phyloP scores from a whole-genome alignment of 164 flowering plant genomes.

The Brasenia schreberi region DNA sequence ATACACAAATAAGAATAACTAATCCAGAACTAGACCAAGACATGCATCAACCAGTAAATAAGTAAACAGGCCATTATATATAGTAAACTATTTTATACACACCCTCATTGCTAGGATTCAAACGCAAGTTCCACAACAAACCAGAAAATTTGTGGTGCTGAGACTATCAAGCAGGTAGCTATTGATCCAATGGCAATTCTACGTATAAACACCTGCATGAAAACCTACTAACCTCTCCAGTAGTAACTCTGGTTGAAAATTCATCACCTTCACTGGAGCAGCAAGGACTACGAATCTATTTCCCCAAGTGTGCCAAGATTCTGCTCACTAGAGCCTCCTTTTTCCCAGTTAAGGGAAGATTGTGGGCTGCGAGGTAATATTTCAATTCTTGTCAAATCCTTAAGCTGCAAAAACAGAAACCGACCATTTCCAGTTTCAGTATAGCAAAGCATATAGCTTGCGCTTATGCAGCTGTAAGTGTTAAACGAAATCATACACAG shows the following conservation, averaged over 20 bases:
- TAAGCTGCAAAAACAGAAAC: constrained; percentile 43
- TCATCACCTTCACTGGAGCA: not conserved
- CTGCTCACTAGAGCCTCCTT: constrained; percentile 67
- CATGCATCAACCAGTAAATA: too few species aligned
- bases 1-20: too few species aligned
- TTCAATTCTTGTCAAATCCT: constrained; percentile 70
- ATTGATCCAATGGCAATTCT: too few species aligned
- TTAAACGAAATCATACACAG: not conserved
- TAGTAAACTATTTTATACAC: too few species aligned
- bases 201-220: too few species aligned
- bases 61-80: too few species aligned
- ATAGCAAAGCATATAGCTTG: not conserved
- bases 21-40: too few species aligned
- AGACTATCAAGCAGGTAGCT: too few species aligned
- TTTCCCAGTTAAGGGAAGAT: constrained; percentile 64
- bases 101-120: too few species aligned
- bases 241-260: not conserved
- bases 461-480: not conserved
- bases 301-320: constrained; percentile 68
- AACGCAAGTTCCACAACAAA: too few species aligned
- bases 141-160: too few species aligned
- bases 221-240: too few species aligned
- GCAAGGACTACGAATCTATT: constrained; percentile 8
- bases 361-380: constrained; percentile 54
- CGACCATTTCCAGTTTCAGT: not conserved